Conservation (phyloP, 1,284 basidiomycete genomes). For the Ustilago cynodontis region DNA sequence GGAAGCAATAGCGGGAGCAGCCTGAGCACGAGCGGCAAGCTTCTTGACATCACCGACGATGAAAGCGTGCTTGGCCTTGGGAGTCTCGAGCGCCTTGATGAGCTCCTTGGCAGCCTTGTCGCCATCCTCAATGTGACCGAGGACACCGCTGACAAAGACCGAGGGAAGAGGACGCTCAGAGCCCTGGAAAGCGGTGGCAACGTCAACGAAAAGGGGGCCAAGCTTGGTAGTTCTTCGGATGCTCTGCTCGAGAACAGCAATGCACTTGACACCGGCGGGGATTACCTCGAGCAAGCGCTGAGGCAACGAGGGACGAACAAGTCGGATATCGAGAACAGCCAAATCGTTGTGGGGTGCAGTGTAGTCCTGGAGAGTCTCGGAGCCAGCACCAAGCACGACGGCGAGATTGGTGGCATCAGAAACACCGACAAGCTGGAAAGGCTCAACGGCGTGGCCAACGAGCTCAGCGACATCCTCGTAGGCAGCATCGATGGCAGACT, state of each 20-base stretch:
- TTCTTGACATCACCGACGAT: constrained; percentile 70
- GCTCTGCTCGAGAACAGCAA: constrained; percentile 88
- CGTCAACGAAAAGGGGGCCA: constrained; percentile 87
- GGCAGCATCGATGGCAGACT: constrained; percentile 51
- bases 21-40: constrained; percentile 65
- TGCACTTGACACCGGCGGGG: constrained; percentile 77
- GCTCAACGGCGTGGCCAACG: constrained; percentile 57
- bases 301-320: constrained; percentile 81
- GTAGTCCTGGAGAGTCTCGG: constrained; percentile 70
- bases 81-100: constrained; percentile 48
- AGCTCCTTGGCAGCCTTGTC: constrained; percentile 55
- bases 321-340: constrained; percentile 78
- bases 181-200: constrained; percentile 81
- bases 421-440: constrained; percentile 59
- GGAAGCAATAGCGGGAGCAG: constrained; percentile 38
- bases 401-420: constrained; percentile 56
- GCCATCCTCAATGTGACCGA: constrained; percentile 56
- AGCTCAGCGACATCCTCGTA: constrained; percentile 57
- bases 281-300: constrained; percentile 78
- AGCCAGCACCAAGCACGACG: constrained; percentile 63
- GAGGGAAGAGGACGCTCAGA: constrained; percentile 68
- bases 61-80: constrained; percentile 59
- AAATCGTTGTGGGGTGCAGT: constrained; percentile 70
- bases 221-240: constrained; percentile 83
- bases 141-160: constrained; percentile 56